Base-by-base conservation (phyloP, 257 asterid species). In the Salvia rosmarinus region DNA sequence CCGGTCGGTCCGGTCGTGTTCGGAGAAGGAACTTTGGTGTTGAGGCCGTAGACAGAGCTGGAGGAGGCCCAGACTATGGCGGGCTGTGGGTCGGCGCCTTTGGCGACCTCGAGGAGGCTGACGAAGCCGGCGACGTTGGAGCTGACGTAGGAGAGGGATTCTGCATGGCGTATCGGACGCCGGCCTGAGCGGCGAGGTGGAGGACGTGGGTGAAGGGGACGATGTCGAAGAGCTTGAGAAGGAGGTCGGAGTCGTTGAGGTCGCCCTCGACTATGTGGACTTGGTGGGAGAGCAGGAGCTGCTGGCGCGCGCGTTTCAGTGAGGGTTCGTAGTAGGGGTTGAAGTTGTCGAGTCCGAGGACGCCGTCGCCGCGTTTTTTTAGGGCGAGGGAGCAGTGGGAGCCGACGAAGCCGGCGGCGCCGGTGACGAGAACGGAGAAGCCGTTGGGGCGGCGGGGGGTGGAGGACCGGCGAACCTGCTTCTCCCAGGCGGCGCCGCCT, bases 151-250 rank as follows among this genome's bases (percentile, higher is more conserved):
- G 98, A 93, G 7, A 86, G 77, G 0, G 98, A 13, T 93, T 93
- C 62, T 87, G 88, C 98, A 93, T 93, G 19, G 98, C 98, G 85
- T 93, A 93, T n/a, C 98, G 88, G 1, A 93, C 98, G 1, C 98
- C 98, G 39, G 98, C 98, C 16, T 93, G 98, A 0, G 98, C 98
- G 6, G 98, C 98, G 12, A 93, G 50, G 78, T 93, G 98, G 2
- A 93, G 89, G 17, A 93, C 17, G 60, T 93, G 97, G 0, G 85
- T 71, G 51, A 93, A 90, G 0, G 97, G 97, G 0, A 89, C 98
- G 40, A 93, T 83, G 73, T 93, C 97, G 78, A 90, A 93, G 0
- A 93, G 69, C 19, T 93, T 93, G 16, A 14, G 42, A 2, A 93
- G 86, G 35, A 93, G 56, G 12, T 75, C 87, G 0, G 70, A 70